phyloP scores from a whole-genome alignment of 2,329 filamentous ascomycete species.

The Tolypocladium capitatum region DNA sequence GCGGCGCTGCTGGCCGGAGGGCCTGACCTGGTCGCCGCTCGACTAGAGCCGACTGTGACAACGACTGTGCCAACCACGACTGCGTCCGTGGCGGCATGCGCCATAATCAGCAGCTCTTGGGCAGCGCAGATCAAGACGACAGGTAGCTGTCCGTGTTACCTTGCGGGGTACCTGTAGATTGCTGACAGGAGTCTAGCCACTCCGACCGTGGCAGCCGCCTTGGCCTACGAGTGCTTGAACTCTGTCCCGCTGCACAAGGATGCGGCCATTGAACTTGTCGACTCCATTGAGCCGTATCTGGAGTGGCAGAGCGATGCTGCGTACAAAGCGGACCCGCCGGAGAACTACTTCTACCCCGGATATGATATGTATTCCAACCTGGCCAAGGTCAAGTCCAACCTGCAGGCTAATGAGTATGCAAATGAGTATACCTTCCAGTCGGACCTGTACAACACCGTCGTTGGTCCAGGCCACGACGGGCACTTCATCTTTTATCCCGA shows the following conservation, averaged over 20 bases:
- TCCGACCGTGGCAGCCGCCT: conserved; percentile 20
- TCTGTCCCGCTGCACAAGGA: conserved; percentile 24
- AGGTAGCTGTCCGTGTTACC: not conserved
- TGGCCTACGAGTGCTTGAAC: conserved; percentile 24
- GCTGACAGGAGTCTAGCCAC: conserved; percentile 6
- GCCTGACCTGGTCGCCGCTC: conserved; percentile 2
- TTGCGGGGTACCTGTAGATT: not conserved
- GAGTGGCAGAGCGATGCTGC: conserved; percentile 35
- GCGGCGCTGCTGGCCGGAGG: conserved; percentile 2
- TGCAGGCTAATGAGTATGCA: conserved; percentile 25
- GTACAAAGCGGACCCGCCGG: conserved; percentile 37
- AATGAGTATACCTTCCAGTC: conserved; percentile 43
- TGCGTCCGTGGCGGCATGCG: conserved; percentile 4
- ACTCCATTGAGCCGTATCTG: conserved; percentile 25
- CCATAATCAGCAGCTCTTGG: conserved; percentile 5
- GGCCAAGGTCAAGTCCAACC: conserved; percentile 29
- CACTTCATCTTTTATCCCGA: conserved; percentile 33
- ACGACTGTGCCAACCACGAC: conserved; percentile 2
- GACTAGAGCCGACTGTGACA: conserved; percentile 8
- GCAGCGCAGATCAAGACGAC: conserved; percentile 2
- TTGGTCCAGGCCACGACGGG: conserved; percentile 43
- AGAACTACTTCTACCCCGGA: conserved; percentile 32
- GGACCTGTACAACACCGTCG: conserved; percentile 38
- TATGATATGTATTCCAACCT: conserved; percentile 34
- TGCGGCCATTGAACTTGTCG: conserved; percentile 20